These are phyloP conservation scores for Pleodorina starrii DNA, from an alignment of 139 green algal species.

Conservation along the genomic window DNA sequence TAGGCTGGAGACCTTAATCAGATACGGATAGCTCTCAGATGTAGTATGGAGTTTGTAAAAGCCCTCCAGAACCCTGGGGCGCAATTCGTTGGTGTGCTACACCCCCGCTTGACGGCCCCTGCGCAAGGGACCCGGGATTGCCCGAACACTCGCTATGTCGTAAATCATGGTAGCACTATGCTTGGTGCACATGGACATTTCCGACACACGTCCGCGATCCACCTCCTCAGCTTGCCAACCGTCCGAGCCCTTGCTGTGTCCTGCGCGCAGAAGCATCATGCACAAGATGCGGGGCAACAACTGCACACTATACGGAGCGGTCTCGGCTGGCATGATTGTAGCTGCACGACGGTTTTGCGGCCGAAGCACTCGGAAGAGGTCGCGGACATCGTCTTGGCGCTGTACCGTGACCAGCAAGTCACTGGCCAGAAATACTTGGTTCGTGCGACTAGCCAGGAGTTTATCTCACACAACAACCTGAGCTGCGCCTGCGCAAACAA, in stretches of 20 bases:
- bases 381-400: conserved; percentile 37
- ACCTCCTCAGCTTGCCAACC: too few species aligned
- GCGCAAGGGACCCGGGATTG: too few species aligned
- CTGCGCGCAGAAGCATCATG: not conserved
- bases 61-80: too few species aligned
- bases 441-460: conserved; percentile 22
- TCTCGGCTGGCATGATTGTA: conserved; percentile 39
- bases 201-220: too few species aligned
- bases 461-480: conserved; percentile 52
- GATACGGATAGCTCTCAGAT: too few species aligned
- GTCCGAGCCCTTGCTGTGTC: too few species aligned
- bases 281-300: not conserved
- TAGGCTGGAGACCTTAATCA: too few species aligned
- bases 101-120: not conserved
- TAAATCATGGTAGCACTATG: too few species aligned
- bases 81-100: too few species aligned
- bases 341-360: not conserved
- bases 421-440: conserved; percentile 38
- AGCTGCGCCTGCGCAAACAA: conserved; percentile 18
- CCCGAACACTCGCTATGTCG: too few species aligned
- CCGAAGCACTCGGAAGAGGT: conserved; percentile 35
- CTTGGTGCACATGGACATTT: too few species aligned
- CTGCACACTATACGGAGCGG: conserved; percentile 21
- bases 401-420: conserved; percentile 33
- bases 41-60: too few species aligned